A percentile compares a stretch with the other conserved stretches of the same genome.
phyloP scores from a whole-genome alignment of 2,329 filamentous ascomycete genomes.

The Mycocentrospora acerina region DNA sequence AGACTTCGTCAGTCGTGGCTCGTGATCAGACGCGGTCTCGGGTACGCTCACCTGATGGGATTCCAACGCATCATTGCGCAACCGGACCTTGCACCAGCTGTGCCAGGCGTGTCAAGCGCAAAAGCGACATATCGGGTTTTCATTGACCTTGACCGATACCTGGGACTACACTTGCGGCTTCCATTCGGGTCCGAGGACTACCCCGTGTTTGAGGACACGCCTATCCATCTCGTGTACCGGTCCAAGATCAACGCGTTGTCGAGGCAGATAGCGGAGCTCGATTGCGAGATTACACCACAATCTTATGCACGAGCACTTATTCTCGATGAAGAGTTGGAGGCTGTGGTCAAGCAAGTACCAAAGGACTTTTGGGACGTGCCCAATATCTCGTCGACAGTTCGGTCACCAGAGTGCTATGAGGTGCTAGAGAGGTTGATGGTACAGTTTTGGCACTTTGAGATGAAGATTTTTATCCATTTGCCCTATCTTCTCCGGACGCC shows the following conservation, averaged over 20 bases:
- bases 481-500: conserved; percentile 36
- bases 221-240: conserved; percentile 24
- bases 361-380: conserved; percentile 42
- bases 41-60: conserved; percentile 39
- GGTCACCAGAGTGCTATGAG: conserved; percentile 28
- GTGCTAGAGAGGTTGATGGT: conserved; percentile 34
- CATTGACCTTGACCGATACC: conserved; percentile 34
- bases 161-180: conserved; percentile 38
- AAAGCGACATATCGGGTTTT: conserved; percentile 32
- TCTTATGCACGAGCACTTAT: conserved; percentile 34
- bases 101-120: conserved; percentile 29
- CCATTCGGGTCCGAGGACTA: conserved; percentile 39
- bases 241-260: conserved; percentile 24
- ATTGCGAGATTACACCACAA: conserved; percentile 32
- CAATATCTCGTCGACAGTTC: conserved; percentile 36
- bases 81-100: conserved; percentile 17
- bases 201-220: conserved; percentile 20
- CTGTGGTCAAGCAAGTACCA: conserved; percentile 29
- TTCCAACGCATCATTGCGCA: conserved; percentile 38
- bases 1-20: conserved; percentile 39
- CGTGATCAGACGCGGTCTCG: conserved; percentile 34
- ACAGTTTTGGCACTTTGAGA: conserved; percentile 40
- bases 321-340: conserved; percentile 36
- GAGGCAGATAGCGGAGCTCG: conserved; percentile 30
- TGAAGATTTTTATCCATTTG: conserved; percentile 39